Evolutionary conservation across 495 filamentous ascomycete species (phyloP).

Genomic region (Filosporella fistucella): DNA sequence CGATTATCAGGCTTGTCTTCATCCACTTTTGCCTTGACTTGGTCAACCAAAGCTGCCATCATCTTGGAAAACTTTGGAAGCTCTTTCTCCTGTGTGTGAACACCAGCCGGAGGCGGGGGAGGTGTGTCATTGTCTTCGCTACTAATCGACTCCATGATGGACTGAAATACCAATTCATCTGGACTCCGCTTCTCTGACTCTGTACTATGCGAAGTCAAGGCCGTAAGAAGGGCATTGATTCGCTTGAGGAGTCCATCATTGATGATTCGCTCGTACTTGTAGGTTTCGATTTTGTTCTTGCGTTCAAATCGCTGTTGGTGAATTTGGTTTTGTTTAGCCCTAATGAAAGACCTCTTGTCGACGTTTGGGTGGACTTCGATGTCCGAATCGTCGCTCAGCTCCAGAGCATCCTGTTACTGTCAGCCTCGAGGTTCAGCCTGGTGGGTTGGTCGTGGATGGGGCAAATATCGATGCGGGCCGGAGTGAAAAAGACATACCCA

Average conservation of each 20-base stretch:
- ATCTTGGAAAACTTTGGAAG: slow-evolving; percentile 89
- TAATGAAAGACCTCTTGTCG: slow-evolving; percentile 97
- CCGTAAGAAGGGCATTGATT: slow-evolving; percentile 69
- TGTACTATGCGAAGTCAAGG: slow-evolving; percentile 63
- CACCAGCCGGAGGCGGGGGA: slow-evolving; percentile 65
- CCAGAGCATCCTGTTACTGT: slow-evolving; percentile 66
- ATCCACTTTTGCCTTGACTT: slow-evolving; percentile 87
- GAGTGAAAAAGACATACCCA: slow-evolving; percentile 50
- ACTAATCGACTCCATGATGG: slow-evolving; percentile 69
- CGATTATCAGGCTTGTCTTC: slow-evolving; percentile 58
- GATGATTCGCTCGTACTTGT: slow-evolving; percentile 89
- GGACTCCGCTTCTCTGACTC: slow-evolving; percentile 59
- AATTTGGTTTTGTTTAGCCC: slow-evolving; percentile 96
- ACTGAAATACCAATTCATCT: slow-evolving; percentile 80
- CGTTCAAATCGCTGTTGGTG: slow-evolving; percentile 82
- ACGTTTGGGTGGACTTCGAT: slow-evolving; percentile 99
- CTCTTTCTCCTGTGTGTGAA: slow-evolving; percentile 68
- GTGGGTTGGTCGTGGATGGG: slow-evolving; percentile 2
- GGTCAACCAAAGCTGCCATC: slow-evolving; percentile 88
- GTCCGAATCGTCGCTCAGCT: slow-evolving; percentile 96
- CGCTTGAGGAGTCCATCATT: slow-evolving; percentile 85
- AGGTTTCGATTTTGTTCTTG: slow-evolving; percentile 79
- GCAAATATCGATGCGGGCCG: neutral
- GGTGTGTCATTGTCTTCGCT: slow-evolving; percentile 72
- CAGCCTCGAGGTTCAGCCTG: slow-evolving; percentile 19